Conservation (phyloP, 2,329 filamentous ascomycete species). For the Akanthomyces dipterigenus region DNA sequence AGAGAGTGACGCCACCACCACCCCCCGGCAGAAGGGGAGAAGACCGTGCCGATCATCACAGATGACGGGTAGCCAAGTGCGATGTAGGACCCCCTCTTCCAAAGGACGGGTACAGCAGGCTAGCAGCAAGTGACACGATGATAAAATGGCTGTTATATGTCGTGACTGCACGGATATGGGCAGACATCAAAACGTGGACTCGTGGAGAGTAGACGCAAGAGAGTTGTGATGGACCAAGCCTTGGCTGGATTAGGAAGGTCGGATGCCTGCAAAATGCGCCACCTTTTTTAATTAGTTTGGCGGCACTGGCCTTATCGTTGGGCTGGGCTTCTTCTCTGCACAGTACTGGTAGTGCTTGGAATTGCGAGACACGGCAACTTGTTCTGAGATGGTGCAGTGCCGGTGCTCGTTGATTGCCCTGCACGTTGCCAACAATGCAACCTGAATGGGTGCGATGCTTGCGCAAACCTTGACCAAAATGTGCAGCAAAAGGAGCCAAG, state of each 20-base stretch:
- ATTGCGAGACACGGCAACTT: too few relatives aligned
- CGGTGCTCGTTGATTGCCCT: background rate
- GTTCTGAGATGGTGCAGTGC: background rate
- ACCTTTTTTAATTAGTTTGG: background rate
- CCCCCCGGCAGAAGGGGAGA: background rate
- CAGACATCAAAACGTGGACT: background rate
- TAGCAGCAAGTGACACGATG: background rate
- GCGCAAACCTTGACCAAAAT: too few relatives aligned
- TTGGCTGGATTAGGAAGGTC: slow-evolving; percentile 1
- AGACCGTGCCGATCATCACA: too few relatives aligned
- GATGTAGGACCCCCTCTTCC: too few relatives aligned
- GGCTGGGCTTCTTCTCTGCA: background rate
- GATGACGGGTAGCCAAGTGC: too few relatives aligned
- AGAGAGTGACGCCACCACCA: background rate
- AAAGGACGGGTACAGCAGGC: too few relatives aligned
- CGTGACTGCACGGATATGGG: too few relatives aligned
- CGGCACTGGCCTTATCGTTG: background rate
- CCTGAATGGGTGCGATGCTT: too few relatives aligned
- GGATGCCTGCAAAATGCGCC: background rate
- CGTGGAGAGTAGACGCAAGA: background rate
- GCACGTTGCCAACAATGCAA: too few relatives aligned
- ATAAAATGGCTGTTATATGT: too few relatives aligned
- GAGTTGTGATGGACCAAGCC: background rate
- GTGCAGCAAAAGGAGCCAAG: too few relatives aligned
- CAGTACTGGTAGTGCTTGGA: background rate